Base-by-base conservation (phyloP, 2,329 filamentous ascomycete species). In the Aspergillus sp. region DNA sequence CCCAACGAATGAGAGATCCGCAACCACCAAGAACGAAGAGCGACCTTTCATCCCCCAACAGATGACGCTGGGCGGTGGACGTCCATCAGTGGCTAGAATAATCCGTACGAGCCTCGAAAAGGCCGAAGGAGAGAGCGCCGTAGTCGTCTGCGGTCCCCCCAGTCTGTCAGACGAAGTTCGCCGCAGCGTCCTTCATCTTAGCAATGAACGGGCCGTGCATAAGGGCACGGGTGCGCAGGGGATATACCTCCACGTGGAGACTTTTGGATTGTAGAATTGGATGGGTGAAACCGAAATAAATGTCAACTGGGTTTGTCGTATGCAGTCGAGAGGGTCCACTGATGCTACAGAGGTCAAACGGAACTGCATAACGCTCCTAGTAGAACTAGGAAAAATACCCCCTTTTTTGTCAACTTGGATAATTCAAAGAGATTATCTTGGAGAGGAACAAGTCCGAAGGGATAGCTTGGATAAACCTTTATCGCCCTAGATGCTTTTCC, bases 151-250 rank as follows among this genome's bases (percentile, higher is more conserved):
- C 65, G 86, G 86, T 14, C 84, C 84, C 0, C 68, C 72, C 1
- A 80, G 82, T 0, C 67, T 88, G 47, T 79, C 82, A 3, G 77
- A 80, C n/a, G 78, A 83, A 60, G 81, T 85, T 5, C 78, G 85
- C 56, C 79, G 76, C 14, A 79, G 76, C 55, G 84, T 84, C 1
- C 84, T 83, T 3, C 75, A 67, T 8, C 64, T 88, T 43, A 86
- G 84, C 62, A 85, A 89, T 68, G 86, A 89, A 70, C 76, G 86
- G 31, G 86, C 84, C 3, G 84, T 88, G 44, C 85, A 88, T 64
- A 88, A 88, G 69, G 86, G 86, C 2, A 88, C 83, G 0, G 85
- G 85, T 0, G 86, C 86, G 14, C 85, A 88, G 68, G 86, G 86
- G 0, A 82, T 88, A 27, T 86, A 82, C 67, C 68, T 86, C 33